These are phyloP conservation scores for Ogataea thermomethanolica DNA, from an alignment of 805 yeast species.

Conservation along the genomic window DNA sequence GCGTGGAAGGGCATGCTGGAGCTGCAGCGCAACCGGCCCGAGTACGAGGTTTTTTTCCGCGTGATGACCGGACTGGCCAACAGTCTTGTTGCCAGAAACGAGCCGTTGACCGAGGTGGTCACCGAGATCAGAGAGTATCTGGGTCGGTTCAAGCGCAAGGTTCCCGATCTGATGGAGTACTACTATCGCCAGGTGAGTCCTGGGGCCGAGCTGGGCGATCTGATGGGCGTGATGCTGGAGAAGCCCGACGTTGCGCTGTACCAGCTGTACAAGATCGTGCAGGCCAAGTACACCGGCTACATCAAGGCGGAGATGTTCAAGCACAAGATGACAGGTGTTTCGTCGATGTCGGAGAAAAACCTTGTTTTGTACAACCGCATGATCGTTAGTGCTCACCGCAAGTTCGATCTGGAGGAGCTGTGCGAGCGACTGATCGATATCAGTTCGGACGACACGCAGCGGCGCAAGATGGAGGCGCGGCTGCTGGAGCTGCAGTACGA, in stretches of 20 bases:
- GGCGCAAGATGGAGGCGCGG: conserved; percentile 58
- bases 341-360: conserved; percentile 40
- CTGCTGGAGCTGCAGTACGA: conserved; percentile 55
- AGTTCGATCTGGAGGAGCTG: conserved; percentile 50
- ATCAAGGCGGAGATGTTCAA: conserved; percentile 42
- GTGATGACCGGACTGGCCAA: conserved; percentile 44
- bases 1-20: conserved; percentile 84
- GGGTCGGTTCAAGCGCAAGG: conserved; percentile 23
- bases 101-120: conserved; percentile 46
- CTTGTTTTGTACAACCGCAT: conserved; percentile 35
- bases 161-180: conserved; percentile 38
- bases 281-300: conserved; percentile 37
- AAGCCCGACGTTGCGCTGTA: conserved; percentile 43
- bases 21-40: conserved; percentile 36
- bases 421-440: conserved; percentile 56
- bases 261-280: conserved; percentile 41
- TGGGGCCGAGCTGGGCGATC: conserved; percentile 50
- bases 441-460: conserved; percentile 52
- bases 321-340: conserved; percentile 48
- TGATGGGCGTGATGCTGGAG: conserved; percentile 46
- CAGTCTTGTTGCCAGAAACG: conserved; percentile 39
- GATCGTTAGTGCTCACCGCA: conserved; percentile 45
- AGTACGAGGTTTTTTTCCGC: conserved; percentile 44
- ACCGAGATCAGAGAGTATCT: conserved; percentile 46
- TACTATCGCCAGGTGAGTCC: conserved; percentile 55